Base-by-base conservation (phyloP, 2,329 filamentous ascomycete genomes). In the Aspergillus spinulosporus region DNA sequence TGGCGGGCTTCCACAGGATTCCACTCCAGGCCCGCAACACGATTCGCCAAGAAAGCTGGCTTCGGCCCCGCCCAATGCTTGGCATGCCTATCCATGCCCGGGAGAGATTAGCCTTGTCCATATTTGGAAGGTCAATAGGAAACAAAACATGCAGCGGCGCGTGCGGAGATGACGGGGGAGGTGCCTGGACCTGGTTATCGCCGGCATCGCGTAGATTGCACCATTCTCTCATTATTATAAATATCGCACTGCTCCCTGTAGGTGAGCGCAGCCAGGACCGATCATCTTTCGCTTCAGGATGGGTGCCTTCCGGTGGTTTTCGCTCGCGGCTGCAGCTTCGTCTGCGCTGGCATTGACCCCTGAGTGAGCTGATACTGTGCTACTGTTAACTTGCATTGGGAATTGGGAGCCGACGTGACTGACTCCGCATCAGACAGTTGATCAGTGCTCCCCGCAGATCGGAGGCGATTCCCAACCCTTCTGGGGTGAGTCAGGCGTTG, bases 401-500 rank as follows among this genome's bases (percentile, higher is more conserved):
- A 21, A 21, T 21, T 21, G 21, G 39, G n/a, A 29, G 8, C 28
- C 11, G 5, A 47, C 52, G 9, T 34, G 2, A 29, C 11, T 29
- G 15, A 42, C 12, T 37, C 36, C 36, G n/a, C 11, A 52, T 49
- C n/a, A 75, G 73, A 56, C 62, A 69, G 45, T 61, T 76, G 34
- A 71, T 76, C 44, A 63, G 68, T 55, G 72, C 74, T 56, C 74
- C 73, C 9, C 64, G 72, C 56, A 64, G 74, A 54, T 64, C 68
- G 51, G 68, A 70, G 46, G 71, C 71, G 11, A 53, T 73, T 36
- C 73, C 74, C 4, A 73, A 76, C 56, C 74, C 72, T 14, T 71
- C 72, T 5, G 74, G 74, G 11, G 74, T 76, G 62, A 62, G 72
- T 68, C 12, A 21, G 21, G 21, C 21, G 21, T 21, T 21, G 21